Percentiles rank a stretch among this genome's conserved stretches.
Conservation (phyloP, 2,329 filamentous ascomycete species). For the Cyphellophora attinorum region DNA sequence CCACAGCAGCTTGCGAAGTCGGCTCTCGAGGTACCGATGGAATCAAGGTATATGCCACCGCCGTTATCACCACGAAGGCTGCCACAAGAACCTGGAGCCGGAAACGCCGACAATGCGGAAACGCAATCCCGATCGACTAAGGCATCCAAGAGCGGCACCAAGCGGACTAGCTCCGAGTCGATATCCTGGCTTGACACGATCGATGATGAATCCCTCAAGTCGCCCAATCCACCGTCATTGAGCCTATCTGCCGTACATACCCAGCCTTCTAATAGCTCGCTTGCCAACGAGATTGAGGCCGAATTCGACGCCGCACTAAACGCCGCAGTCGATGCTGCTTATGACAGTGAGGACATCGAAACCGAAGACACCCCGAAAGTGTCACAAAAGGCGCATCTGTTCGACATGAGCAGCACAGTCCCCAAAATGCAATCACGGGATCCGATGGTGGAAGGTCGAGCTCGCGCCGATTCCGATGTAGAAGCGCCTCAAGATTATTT, state of each 20-base stretch:
- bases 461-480: slow-evolving; percentile 21
- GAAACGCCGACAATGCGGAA: too few species aligned
- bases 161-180: slow-evolving; percentile 62
- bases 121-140: too few species aligned
- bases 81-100: too few species aligned
- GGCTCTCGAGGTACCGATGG: slow-evolving; percentile 26
- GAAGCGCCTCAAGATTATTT: slow-evolving; percentile 30
- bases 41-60: slow-evolving; percentile 56
- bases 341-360: slow-evolving; percentile 63
- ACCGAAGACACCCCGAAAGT: slow-evolving; percentile 41
- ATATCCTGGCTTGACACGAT: slow-evolving; percentile 93
- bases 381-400: slow-evolving; percentile 65
- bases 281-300: slow-evolving; percentile 41
- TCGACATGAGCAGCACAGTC: background rate
- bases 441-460: background rate
- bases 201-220: slow-evolving; percentile 70
- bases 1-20: slow-evolving; percentile 5
- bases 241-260: slow-evolving; percentile 12
- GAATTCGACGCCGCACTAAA: slow-evolving; percentile 93
- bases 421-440: slow-evolving; percentile 4
- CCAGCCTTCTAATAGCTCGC: slow-evolving; percentile 4
- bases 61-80: slow-evolving; percentile 59
- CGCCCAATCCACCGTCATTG: slow-evolving; percentile 47
- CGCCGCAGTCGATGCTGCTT: slow-evolving; percentile 90
- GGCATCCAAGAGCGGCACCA: too few species aligned